Conservation (phyloP, 2,329 filamentous ascomycete species). For the Rutstroemia sp. region DNA sequence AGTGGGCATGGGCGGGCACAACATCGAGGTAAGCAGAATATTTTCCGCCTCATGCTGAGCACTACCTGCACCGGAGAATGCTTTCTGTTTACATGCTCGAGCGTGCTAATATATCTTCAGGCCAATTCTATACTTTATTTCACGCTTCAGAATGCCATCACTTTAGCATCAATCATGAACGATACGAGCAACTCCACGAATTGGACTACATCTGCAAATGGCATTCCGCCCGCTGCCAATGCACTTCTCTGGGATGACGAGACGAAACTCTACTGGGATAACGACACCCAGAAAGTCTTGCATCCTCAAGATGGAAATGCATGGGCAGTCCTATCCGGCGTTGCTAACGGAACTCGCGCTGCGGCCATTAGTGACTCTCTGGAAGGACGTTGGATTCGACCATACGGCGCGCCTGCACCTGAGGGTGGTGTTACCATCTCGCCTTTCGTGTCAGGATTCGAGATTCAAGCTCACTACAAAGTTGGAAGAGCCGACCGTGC, state of each 20-base stretch:
- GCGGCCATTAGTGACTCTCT: slow-evolving; percentile 20
- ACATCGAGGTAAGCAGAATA: slow-evolving; percentile 12
- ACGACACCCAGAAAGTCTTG: slow-evolving; percentile 44
- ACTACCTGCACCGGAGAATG: too few relatives aligned
- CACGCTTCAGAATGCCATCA: slow-evolving; percentile 41
- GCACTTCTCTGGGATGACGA: slow-evolving; percentile 27
- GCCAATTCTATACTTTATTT: slow-evolving; percentile 31
- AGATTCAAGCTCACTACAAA: slow-evolving; percentile 49
- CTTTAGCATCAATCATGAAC: slow-evolving; percentile 28
- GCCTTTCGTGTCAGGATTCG: slow-evolving; percentile 48
- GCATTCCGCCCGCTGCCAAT: slow-evolving; percentile 12
- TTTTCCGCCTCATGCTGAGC: too few relatives aligned
- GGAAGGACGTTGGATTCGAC: slow-evolving; percentile 36
- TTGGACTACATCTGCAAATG: slow-evolving; percentile 7
- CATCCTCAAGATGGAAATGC: slow-evolving; percentile 53
- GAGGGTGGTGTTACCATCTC: slow-evolving; percentile 49
- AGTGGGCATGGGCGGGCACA: slow-evolving; percentile 22
- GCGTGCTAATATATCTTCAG: too few relatives aligned
- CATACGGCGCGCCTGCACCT: slow-evolving; percentile 47
- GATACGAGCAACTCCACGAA: slow-evolving; percentile 1
- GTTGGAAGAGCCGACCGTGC: slow-evolving; percentile 42
- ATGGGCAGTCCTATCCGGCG: slow-evolving; percentile 34
- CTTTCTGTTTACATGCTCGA: too few relatives aligned
- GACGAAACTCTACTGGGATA: slow-evolving; percentile 41
- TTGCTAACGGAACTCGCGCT: neutral